Percentiles rank a stretch among this genome's conserved stretches.
phyloP scores from a whole-genome alignment of 805 yeast species.

The Kuraishia molischiana region DNA sequence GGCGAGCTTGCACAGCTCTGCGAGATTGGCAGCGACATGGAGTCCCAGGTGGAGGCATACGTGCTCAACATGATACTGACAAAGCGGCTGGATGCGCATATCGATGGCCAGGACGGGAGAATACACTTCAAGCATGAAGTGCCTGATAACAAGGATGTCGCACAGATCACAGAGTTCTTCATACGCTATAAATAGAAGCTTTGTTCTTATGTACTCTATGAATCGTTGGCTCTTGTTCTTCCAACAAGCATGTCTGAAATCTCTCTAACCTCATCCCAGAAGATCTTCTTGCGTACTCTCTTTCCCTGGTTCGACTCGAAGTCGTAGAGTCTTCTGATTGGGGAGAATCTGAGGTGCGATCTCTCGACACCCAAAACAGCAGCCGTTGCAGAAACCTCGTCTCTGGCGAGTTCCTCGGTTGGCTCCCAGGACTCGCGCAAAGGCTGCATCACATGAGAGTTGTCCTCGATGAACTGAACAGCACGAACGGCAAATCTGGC shows the following conservation, averaged over 20 bases:
- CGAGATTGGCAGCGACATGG: not conserved
- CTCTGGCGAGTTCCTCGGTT: not conserved
- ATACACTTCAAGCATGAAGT: constrained; percentile 8
- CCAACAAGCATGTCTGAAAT: constrained; percentile 83
- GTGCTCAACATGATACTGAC: constrained; percentile 10
- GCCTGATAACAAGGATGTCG: not conserved
- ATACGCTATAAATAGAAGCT: no score
- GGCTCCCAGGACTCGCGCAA: constrained; percentile 4
- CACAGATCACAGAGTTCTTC: not conserved
- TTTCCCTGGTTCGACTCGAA: constrained; percentile 71
- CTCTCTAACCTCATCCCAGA: constrained; percentile 71
- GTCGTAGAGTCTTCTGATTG: constrained; percentile 72
- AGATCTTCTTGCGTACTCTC: constrained; percentile 84
- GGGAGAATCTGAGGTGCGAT: constrained; percentile 64
- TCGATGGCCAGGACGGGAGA: constrained; percentile 13
- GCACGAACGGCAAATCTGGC: constrained; percentile 86
- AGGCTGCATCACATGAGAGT: constrained; percentile 3
- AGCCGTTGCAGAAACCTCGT: constrained; percentile 43
- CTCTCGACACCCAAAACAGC: constrained; percentile 78
- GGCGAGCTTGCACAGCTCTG: constrained; percentile 7
- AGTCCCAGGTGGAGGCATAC: constrained; percentile 6
- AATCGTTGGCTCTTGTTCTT: constrained; percentile 28
- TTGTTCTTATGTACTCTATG: no score
- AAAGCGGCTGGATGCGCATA: constrained; percentile 12
- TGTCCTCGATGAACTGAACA: constrained; percentile 74